Evolutionary conservation across 1,284 basidiomycete genomes (phyloP).

Genomic region (Ustilago lituana): DNA sequence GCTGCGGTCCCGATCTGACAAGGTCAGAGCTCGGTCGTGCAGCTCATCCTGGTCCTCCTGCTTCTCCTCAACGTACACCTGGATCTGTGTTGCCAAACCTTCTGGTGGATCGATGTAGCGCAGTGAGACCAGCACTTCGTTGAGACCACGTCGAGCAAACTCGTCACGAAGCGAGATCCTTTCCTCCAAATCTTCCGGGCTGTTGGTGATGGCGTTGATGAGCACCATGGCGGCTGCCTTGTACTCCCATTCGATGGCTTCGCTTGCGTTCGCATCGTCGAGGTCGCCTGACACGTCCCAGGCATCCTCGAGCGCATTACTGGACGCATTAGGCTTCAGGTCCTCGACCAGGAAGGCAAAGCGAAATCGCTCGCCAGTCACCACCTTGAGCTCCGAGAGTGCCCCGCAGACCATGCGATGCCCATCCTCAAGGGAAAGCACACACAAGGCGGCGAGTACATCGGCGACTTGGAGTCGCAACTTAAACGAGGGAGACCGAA

Average conservation of each 20-base stretch:
- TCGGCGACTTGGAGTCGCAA: constrained; percentile 79
- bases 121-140: constrained; percentile 81
- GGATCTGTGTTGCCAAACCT: constrained; percentile 76
- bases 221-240: constrained; percentile 77
- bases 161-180: constrained; percentile 82
- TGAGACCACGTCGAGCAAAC: constrained; percentile 80
- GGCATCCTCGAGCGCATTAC: constrained; percentile 62
- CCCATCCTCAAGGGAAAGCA: constrained; percentile 78
- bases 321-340: constrained; percentile 72
- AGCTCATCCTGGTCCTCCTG: constrained; percentile 87
- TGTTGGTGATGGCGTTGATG: constrained; percentile 83
- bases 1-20: constrained; percentile 19
- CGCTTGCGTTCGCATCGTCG: constrained; percentile 26
- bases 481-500: constrained; percentile 75
- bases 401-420: constrained; percentile 79
- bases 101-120: constrained; percentile 82
- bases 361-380: constrained; percentile 79
- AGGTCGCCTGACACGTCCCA: constrained; percentile 61
- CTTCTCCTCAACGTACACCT: constrained; percentile 85
- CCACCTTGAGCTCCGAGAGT: constrained; percentile 79
- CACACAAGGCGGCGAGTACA: constrained; percentile 82
- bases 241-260: constrained; percentile 77
- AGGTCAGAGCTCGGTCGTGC: constrained; percentile 48
- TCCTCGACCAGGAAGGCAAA: constrained; percentile 80
- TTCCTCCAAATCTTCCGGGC: constrained; percentile 80